These are phyloP conservation scores for Sphaerulina populicola DNA, from an alignment of 2,329 filamentous ascomycete genomes.

Conservation along the genomic window DNA sequence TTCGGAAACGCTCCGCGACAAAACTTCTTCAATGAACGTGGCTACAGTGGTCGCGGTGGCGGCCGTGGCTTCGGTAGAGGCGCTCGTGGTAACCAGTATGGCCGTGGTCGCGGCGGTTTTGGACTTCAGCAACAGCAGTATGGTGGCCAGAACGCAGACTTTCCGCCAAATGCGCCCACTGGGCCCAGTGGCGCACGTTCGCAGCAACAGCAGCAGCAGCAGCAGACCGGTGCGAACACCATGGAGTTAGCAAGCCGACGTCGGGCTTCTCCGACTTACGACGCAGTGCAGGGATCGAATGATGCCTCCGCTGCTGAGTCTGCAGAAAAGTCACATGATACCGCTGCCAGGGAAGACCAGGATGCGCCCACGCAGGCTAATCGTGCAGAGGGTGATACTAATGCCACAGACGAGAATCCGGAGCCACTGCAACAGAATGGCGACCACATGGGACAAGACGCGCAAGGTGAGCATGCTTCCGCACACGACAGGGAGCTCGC, in stretches of 20 bases:
- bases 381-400: constrained; percentile 27
- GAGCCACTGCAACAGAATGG: constrained; percentile 12
- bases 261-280: constrained; percentile 28
- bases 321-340: constrained; percentile 11
- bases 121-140: constrained; percentile 25
- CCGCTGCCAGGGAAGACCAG: constrained; percentile 27
- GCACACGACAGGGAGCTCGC: background rate
- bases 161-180: constrained; percentile 17
- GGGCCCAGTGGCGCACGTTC: constrained; percentile 8
- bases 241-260: constrained; percentile 14
- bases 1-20: constrained; percentile 33
- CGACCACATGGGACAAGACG: constrained; percentile 6
- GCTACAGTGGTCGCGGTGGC: constrained; percentile 55
- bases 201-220: background rate
- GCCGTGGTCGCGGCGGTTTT: constrained; percentile 24
- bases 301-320: constrained; percentile 10
- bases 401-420: constrained; percentile 19
- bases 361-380: constrained; percentile 30
- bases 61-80: constrained; percentile 38
- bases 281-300: constrained; percentile 20
- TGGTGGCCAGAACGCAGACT: constrained; percentile 15
- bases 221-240: constrained; percentile 18
- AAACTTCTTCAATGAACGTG: constrained; percentile 53
- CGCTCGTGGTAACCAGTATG: constrained; percentile 19
- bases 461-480: constrained; percentile 13